phyloP scores from a whole-genome alignment of 176 grass and related monocot genomes.

The Miscanthus lutarioriparius region DNA sequence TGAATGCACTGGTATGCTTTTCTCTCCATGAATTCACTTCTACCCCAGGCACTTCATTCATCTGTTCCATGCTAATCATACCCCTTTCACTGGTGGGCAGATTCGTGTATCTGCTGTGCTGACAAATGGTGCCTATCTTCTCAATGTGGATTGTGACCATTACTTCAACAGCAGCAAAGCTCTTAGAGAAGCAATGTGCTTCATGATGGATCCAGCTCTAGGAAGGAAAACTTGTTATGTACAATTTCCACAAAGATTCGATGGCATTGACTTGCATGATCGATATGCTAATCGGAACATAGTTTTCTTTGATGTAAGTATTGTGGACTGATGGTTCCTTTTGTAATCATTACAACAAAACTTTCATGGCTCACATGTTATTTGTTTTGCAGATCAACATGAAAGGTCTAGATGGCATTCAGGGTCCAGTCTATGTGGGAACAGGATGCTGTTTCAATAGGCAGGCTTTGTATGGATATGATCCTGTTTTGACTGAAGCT shows the following conservation, averaged over 20 bases:
- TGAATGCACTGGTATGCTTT: conserved; percentile 92
- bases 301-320: conserved; percentile 98
- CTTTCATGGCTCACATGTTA: conserved; percentile 30
- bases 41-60: background rate
- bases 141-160: conserved; percentile 99
- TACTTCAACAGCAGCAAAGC: conserved; percentile 99
- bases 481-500: conserved; percentile 95
- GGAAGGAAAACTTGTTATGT: conserved; percentile 99
- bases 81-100: conserved; percentile 44
- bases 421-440: conserved; percentile 96
- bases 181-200: conserved; percentile 99
- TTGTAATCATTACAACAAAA: background rate
- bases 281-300: conserved; percentile 99
- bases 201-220: conserved; percentile 96
- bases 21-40: conserved; percentile 14
- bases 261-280: conserved; percentile 98
- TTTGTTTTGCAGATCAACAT: conserved; percentile 88
- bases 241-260: conserved; percentile 98
- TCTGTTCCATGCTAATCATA: conserved; percentile 35
- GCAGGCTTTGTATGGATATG: conserved; percentile 96
- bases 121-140: conserved; percentile 98
- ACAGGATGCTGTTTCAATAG: conserved; percentile 99
- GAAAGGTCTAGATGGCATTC: conserved; percentile 99
- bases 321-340: background rate
- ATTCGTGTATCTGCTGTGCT: conserved; percentile 98